Conservation (phyloP, 441 rosid species). For the Bruguiera hainesii region DNA sequence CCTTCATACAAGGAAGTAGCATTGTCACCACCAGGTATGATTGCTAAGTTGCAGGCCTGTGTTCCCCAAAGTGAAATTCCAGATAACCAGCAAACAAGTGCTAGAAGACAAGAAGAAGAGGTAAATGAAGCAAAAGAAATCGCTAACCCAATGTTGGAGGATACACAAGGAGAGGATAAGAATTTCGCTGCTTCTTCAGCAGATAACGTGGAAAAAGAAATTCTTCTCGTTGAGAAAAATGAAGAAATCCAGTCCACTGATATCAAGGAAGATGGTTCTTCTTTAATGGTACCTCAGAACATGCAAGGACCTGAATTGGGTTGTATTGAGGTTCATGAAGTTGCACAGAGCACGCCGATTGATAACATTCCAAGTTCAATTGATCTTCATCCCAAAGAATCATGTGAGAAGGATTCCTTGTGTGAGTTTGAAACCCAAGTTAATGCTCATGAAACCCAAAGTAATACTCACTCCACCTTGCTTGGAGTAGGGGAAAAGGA, state of each 20-base stretch:
- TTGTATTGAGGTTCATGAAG: constrained; percentile 36
- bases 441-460: constrained; percentile 33
- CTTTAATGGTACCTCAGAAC: constrained; percentile 31
- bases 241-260: constrained; percentile 40
- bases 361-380: constrained; percentile 35
- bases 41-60: constrained; percentile 66
- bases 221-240: constrained; percentile 33
- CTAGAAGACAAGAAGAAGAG: constrained; percentile 37
- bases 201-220: constrained; percentile 29
- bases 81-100: constrained; percentile 39
- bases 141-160: constrained; percentile 30
- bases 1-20: constrained; percentile 99
- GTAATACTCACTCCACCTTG: constrained; percentile 24
- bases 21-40: constrained; percentile 89
- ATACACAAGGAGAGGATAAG: constrained; percentile 31
- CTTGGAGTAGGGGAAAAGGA: constrained; percentile 59
- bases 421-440: constrained; percentile 34
- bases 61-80: constrained; percentile 42
- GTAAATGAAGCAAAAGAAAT: constrained; percentile 35
- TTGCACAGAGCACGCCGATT: constrained; percentile 29
- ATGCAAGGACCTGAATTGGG: constrained; percentile 34
- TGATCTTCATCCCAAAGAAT: constrained; percentile 40
- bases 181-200: constrained; percentile 25
- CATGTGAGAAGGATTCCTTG: constrained; percentile 33
- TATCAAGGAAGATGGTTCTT: constrained; percentile 32